phyloP scores from a whole-genome alignment of 2,329 filamentous ascomycete genomes.

The Orbilia quercus region DNA sequence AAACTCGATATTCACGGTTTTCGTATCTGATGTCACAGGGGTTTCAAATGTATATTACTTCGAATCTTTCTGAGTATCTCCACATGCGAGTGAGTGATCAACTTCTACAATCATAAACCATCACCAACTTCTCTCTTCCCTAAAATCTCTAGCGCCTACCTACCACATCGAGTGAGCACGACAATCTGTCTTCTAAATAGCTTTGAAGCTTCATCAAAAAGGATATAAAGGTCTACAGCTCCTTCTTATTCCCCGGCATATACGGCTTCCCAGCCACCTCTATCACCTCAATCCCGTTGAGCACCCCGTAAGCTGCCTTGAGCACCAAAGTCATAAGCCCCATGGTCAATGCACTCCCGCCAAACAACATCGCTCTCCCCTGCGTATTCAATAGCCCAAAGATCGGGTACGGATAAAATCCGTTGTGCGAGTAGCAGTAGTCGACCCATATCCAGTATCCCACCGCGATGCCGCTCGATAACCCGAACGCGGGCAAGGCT shows the following conservation, averaged over 20 bases:
- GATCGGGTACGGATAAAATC: slow-evolving; percentile 81
- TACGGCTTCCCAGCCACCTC: slow-evolving; percentile 62
- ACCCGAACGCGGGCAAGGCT: slow-evolving; percentile 69
- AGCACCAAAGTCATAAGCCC: slow-evolving; percentile 75
- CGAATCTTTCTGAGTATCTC: too few species aligned
- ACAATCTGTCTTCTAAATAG: background rate
- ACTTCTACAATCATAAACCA: too few species aligned
- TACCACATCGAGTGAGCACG: too few species aligned
- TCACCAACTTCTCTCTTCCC: too few species aligned
- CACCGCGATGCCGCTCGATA: slow-evolving; percentile 72
- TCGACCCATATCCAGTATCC: slow-evolving; percentile 83
- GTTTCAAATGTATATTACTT: too few species aligned
- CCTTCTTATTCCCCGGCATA: slow-evolving; percentile 54
- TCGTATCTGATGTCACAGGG: too few species aligned
- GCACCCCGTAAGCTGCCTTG: slow-evolving; percentile 75
- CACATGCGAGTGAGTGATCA: too few species aligned
- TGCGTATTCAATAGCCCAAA: slow-evolving; percentile 75
- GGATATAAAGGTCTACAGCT: background rate
- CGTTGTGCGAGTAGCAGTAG: slow-evolving; percentile 69
- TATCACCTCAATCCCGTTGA: slow-evolving; percentile 71
- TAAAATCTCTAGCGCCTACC: too few species aligned
- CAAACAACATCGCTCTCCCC: slow-evolving; percentile 77
- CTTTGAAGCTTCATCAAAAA: background rate
- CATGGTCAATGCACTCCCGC: slow-evolving; percentile 76
- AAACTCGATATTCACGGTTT: background rate